Evolutionary conservation across 2,329 filamentous ascomycete species (phyloP), one percentile per base, ranked within the genome.

Genomic region (Rhynchosporium secalis): DNA sequence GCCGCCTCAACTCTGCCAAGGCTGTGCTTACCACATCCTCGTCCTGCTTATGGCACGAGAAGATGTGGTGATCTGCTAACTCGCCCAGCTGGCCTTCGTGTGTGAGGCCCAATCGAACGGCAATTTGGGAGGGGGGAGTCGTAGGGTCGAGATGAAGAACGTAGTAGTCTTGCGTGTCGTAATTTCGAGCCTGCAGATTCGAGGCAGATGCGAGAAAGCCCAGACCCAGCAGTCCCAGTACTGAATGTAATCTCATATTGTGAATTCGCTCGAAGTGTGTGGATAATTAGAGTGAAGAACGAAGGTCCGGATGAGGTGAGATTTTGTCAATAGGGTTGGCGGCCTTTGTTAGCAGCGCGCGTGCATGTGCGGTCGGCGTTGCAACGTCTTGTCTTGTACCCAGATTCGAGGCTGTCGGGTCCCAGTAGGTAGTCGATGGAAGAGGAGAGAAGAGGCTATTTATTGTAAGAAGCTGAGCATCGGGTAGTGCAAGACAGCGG

Each of bases 121-220:
- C 92, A 66, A 97, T 81, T 46, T 88, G 81, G 29, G 83, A 77
- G 15, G 92, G 92, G 13, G 86, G 81, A 6, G 84, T 80, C 43
- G 83, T 80, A 12, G 84, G 78, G 63, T 89, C 85, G 72, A 99
- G 83, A 68, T 97, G 90, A 52, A 99, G 81, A 67, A 96, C 92
- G 75, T 98, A 97, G 78, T 96, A 98, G 76, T 99, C 94, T 76
- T 92, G 86, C 45, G 84, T 81, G 56, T 89, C 84, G 80, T 96
- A 91, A 73, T 95, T 84, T 70, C 90, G 88, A 66, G 81, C 78
- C 56, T 80, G 78, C 49, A 85, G 75, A 58, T 70, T 68, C 51
- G 80, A 75, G 36, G 81, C 79, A 62, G 79, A 76, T 64, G 80
- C 72, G 31, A 77, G 68, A 76, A 72, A 81, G 64, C 81, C 77